Conservation (phyloP, 2,329 filamentous ascomycete genomes). For the Whalleya microplaca region DNA sequence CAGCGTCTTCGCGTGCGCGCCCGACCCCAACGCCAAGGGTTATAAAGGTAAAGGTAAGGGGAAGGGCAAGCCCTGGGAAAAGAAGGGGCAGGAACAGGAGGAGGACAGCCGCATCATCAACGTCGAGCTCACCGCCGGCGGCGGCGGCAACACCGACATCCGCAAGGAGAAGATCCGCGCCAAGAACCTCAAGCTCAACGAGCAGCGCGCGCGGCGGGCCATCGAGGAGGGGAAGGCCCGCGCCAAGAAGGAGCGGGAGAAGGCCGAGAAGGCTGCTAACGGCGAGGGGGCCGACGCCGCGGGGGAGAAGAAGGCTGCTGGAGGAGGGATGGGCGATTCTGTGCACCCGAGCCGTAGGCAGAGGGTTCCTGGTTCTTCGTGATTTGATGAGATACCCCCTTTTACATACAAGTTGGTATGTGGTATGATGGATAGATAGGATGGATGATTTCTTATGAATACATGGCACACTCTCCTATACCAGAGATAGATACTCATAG, state of each 20-base stretch:
- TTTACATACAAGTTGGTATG: not conserved
- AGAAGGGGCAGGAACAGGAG: slow-evolving; percentile 50
- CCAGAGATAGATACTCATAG: too few relatives aligned
- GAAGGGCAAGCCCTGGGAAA: slow-evolving; percentile 1
- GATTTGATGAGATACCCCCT: slow-evolving; percentile 11
- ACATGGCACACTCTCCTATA: not conserved
- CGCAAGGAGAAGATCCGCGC: slow-evolving; percentile 77
- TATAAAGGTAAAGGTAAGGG: slow-evolving; percentile 22
- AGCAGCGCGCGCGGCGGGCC: slow-evolving; percentile 57
- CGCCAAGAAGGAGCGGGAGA: slow-evolving; percentile 39
- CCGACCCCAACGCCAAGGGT: slow-evolving; percentile 41
- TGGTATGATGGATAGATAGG: not conserved
- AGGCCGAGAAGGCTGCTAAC: slow-evolving; percentile 34
- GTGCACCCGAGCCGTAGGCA: slow-evolving; percentile 58
- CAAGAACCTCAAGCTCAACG: slow-evolving; percentile 86
- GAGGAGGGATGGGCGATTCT: slow-evolving; percentile 24
- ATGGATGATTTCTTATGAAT: not conserved
- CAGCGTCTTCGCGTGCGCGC: slow-evolving; percentile 63
- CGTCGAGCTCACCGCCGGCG: slow-evolving; percentile 90
- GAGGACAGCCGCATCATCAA: slow-evolving; percentile 83
- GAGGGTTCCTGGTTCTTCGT: slow-evolving; percentile 22
- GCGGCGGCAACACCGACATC: slow-evolving; percentile 75
- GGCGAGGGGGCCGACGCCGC: slow-evolving; percentile 21
- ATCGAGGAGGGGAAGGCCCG: slow-evolving; percentile 48
- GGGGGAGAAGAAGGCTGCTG: slow-evolving; percentile 14